Conservation (phyloP, 1,284 basidiomycete genomes). For the Fereydounia khargensis region DNA sequence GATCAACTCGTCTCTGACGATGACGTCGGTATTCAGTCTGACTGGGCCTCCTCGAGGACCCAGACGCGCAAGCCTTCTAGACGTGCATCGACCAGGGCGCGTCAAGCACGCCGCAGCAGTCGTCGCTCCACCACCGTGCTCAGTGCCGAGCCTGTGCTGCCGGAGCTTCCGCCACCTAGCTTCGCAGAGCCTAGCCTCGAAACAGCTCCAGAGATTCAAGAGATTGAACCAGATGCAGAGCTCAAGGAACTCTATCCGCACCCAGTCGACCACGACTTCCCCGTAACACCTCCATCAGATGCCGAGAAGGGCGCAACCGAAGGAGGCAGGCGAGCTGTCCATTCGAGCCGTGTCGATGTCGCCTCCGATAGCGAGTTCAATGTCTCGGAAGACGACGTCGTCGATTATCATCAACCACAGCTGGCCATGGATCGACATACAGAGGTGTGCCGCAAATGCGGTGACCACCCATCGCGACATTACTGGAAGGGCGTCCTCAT, state of each 20-base stretch:
- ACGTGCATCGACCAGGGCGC: no score
- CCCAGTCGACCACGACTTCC: not conserved
- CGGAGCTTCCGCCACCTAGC: no score
- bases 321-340: no score
- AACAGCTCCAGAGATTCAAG: no score
- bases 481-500: constrained; percentile 14
- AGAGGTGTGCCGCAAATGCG: constrained; percentile 20
- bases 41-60: no score
- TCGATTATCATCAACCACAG: constrained; percentile 9
- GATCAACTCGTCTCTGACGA: not conserved
- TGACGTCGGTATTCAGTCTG: no score
- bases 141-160: no score
- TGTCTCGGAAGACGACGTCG: constrained; percentile 5
- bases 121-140: no score
- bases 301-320: no score
- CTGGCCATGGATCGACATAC: constrained; percentile 16
- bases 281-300: no score
- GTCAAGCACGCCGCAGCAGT: no score
- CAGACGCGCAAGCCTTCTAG: not conserved
- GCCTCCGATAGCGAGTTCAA: constrained; percentile 3
- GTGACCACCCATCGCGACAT: constrained; percentile 13
- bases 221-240: not conserved
- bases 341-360: not conserved
- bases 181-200: no score
- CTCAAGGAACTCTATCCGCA: not conserved